phyloP scores from a whole-genome alignment of 345 rosid species.

The Pugionium dolabratum region DNA sequence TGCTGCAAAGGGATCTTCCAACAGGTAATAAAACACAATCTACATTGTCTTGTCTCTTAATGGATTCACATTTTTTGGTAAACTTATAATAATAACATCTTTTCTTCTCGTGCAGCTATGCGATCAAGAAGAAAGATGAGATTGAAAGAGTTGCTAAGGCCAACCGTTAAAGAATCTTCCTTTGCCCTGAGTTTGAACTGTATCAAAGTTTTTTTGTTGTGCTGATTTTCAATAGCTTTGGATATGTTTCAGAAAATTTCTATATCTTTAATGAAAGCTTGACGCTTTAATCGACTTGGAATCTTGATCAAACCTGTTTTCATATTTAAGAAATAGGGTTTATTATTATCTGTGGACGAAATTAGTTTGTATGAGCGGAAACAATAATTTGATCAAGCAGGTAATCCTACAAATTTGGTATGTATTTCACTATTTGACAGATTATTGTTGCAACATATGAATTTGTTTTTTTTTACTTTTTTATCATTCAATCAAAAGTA shows the following conservation, averaged over 20 bases:
- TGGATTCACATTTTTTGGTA: not conserved
- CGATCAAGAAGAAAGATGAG: slow-evolving; percentile 97
- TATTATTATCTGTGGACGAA: too few species aligned
- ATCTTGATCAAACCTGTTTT: slow-evolving; percentile 21
- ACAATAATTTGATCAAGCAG: too few species aligned
- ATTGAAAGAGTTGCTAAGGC: slow-evolving; percentile 99
- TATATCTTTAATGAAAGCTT: slow-evolving; percentile 34
- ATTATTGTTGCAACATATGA: too few species aligned
- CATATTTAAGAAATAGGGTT: not conserved
- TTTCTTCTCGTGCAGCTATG: slow-evolving; percentile 55
- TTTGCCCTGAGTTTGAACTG: slow-evolving; percentile 11
- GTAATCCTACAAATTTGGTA: too few species aligned
- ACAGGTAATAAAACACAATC: slow-evolving; percentile 51
- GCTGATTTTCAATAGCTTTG: slow-evolving; percentile 32
- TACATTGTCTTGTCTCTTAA: not conserved
- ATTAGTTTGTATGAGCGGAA: too few species aligned
- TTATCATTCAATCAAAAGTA: too few species aligned
- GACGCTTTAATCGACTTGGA: slow-evolving; percentile 21
- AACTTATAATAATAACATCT: not conserved
- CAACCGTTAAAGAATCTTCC: slow-evolving; percentile 63
- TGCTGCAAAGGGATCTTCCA: slow-evolving; percentile 97
- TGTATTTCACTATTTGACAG: too few species aligned
- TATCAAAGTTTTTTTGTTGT: slow-evolving; percentile 13
- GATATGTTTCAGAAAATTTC: slow-evolving; percentile 2
- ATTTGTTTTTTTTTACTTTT: too few species aligned